Evolutionary conservation across 2,329 filamentous ascomycete species (phyloP).

Genomic region (Alternaria conjuncta): DNA sequence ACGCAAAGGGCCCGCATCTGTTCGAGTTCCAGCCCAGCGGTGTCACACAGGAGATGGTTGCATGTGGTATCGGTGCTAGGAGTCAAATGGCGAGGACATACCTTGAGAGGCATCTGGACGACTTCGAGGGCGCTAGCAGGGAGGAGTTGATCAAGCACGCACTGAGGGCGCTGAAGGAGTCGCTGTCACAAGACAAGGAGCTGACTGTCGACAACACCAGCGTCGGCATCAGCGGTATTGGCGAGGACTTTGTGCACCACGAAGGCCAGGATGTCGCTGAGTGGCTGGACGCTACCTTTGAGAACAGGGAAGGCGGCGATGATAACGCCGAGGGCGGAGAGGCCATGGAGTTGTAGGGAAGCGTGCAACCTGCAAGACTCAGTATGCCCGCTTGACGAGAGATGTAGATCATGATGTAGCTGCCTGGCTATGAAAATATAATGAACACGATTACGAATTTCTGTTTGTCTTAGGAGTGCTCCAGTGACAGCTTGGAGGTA

Average conservation of each 20-base stretch:
- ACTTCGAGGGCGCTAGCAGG: conserved; percentile 75
- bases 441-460: conserved; percentile 20
- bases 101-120: conserved; percentile 87
- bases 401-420: conserved; percentile 12
- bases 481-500: not conserved
- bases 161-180: conserved; percentile 90
- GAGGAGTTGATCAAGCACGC: conserved; percentile 93
- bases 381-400: not conserved
- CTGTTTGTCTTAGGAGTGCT: not conserved
- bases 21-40: conserved; percentile 98
- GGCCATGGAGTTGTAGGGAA: conserved; percentile 56
- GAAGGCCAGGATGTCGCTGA: conserved; percentile 86
- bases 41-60: conserved; percentile 96
- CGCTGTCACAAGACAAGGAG: conserved; percentile 95
- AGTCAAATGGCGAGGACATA: conserved; percentile 99
- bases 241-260: conserved; percentile 86
- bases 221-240: conserved; percentile 78
- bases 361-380: not conserved
- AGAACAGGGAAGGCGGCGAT: conserved; percentile 51
- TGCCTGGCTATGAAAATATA: conserved; percentile 29
- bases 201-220: conserved; percentile 97
- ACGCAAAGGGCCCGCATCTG: conserved; percentile 91
- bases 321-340: conserved; percentile 50
- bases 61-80: conserved; percentile 92
- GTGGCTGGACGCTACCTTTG: conserved; percentile 76